Evolutionary conservation across 768 basidiomycete genomes (phyloP).

Genomic region (Auricularia sp.): DNA sequence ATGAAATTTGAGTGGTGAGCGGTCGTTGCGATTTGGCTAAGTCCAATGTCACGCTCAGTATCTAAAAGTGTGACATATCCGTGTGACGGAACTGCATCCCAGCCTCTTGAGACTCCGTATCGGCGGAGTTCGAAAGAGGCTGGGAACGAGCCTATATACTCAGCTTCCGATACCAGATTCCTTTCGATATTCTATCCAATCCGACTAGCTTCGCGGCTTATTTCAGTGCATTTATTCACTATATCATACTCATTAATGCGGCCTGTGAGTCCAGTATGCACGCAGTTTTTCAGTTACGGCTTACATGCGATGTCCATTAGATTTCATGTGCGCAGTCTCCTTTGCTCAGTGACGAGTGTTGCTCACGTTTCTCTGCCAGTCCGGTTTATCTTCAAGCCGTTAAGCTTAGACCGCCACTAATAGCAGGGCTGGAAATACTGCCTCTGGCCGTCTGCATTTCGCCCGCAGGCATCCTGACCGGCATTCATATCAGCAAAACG

Average conservation of each 20-base stretch:
- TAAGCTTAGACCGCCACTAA: not conserved
- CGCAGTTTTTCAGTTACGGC: not conserved
- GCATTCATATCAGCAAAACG: not conserved
- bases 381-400: not conserved
- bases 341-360: not conserved
- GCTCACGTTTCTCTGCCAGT: not conserved
- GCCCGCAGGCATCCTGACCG: not conserved
- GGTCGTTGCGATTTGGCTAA: too few species aligned
- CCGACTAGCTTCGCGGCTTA: not conserved
- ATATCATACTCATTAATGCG: not conserved
- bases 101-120: too few species aligned
- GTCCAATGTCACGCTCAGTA: too few species aligned
- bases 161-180: not conserved
- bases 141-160: not conserved
- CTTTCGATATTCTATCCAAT: not conserved
- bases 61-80: too few species aligned
- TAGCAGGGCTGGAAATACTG: not conserved
- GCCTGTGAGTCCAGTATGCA: not conserved
- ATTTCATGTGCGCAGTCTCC: not conserved
- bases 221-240: not conserved
- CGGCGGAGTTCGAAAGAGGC: too few species aligned
- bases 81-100: too few species aligned
- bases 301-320: not conserved
- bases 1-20: too few species aligned
- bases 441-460: not conserved